Evolutionary conservation across 2,329 filamentous ascomycete genomes (phyloP).

Genomic region (Aspergillus piperis): DNA sequence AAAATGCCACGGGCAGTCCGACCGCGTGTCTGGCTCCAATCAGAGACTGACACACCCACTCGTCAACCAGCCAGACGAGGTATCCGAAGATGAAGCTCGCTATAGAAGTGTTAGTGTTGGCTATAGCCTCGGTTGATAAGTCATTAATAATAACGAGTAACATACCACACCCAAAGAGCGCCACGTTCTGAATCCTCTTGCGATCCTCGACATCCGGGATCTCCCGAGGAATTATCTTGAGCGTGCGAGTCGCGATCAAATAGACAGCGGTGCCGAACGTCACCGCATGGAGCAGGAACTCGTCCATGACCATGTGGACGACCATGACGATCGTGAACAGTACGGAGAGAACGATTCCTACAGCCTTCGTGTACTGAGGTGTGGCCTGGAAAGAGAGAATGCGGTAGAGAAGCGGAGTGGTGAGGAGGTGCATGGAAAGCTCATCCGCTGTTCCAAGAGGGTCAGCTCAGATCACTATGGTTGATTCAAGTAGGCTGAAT

Average conservation of each 20-base stretch:
- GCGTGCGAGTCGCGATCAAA: conserved; percentile 35
- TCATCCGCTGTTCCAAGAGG: conserved; percentile 38
- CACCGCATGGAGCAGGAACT: conserved; percentile 44
- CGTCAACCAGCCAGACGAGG: conserved; percentile 44
- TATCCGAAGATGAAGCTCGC: conserved; percentile 43
- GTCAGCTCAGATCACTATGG: background rate
- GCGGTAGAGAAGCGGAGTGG: conserved; percentile 46
- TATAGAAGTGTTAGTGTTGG: conserved; percentile 9
- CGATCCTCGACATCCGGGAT: conserved; percentile 30
- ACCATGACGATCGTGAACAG: conserved; percentile 41
- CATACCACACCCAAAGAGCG: conserved; percentile 30
- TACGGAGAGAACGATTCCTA: conserved; percentile 23
- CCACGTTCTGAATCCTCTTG: conserved; percentile 22
- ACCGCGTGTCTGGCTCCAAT: conserved; percentile 29
- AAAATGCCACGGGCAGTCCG: conserved; percentile 42
- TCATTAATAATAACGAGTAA: background rate
- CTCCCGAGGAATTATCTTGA: conserved; percentile 36
- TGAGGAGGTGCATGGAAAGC: conserved; percentile 46
- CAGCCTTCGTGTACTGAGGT: conserved; percentile 24
- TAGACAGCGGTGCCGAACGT: conserved; percentile 40
- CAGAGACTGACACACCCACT: conserved; percentile 36
- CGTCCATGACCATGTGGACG: conserved; percentile 47
- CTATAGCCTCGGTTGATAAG: background rate
- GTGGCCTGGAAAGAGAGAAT: conserved; percentile 39
- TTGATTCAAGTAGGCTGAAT: too few species aligned